Conservation (phyloP, 2,329 filamentous ascomycete species). For the Aspergillus terreus region DNA sequence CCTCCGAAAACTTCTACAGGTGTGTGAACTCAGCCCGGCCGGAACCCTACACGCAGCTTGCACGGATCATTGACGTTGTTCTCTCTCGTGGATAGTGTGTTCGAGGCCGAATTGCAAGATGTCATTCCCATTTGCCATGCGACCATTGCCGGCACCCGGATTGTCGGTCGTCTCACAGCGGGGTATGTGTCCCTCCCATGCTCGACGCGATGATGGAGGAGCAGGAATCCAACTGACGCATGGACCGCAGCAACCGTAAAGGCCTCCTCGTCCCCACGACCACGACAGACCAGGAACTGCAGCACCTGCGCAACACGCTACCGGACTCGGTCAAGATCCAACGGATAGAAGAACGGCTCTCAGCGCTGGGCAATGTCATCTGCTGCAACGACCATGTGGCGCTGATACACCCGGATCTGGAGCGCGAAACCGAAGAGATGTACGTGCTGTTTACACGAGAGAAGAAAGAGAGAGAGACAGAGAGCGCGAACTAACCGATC, state of each 20-base stretch:
- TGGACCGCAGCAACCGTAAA: slow-evolving; percentile 71
- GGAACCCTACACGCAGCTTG: background rate
- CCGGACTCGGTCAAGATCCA: slow-evolving; percentile 91
- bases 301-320: slow-evolving; percentile 92
- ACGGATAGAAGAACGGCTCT: slow-evolving; percentile 94
- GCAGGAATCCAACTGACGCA: background rate
- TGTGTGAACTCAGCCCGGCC: slow-evolving; percentile 28
- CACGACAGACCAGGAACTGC: slow-evolving; percentile 96
- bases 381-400: slow-evolving; percentile 96
- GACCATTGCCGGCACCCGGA: slow-evolving; percentile 93
- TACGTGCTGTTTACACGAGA: slow-evolving; percentile 16
- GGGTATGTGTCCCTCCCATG: slow-evolving; percentile 55
- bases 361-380: slow-evolving; percentile 94
- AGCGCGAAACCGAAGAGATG: slow-evolving; percentile 98
- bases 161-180: slow-evolving; percentile 91
- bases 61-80: background rate
- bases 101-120: slow-evolving; percentile 96
- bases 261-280: slow-evolving; percentile 93
- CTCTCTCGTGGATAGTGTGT: slow-evolving; percentile 58
- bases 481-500: slow-evolving; percentile 1
- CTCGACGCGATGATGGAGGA: background rate
- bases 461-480: background rate
- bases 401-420: slow-evolving; percentile 90
- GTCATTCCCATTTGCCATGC: slow-evolving; percentile 95
- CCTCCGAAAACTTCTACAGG: slow-evolving; percentile 98